Conservation (phyloP, 163 green algal species). For the Scenedesmus sp. region DNA sequence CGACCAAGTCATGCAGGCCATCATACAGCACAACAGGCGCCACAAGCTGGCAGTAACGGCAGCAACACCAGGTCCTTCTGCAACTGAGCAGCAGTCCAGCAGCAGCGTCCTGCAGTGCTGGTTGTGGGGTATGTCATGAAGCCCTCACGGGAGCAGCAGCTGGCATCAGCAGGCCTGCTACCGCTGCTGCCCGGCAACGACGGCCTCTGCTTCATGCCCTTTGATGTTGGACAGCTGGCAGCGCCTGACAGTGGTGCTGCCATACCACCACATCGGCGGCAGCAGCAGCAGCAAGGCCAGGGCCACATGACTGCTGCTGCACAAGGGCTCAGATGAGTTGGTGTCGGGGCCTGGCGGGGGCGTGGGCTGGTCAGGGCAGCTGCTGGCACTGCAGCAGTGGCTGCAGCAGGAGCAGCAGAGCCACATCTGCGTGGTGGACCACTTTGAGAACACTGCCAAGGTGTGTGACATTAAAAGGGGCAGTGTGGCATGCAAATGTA, state of each 20-base stretch:
- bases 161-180: slow-evolving; percentile 65
- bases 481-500: neutral
- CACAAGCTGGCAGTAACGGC: neutral
- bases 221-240: slow-evolving; percentile 56
- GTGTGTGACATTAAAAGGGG: neutral
- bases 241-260: slow-evolving; percentile 52
- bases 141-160: slow-evolving; percentile 60
- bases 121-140: slow-evolving; percentile 75
- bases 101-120: slow-evolving; percentile 24
- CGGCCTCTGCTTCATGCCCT: slow-evolving; percentile 64
- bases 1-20: slow-evolving; percentile 25
- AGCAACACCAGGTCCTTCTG: neutral
- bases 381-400: slow-evolving; percentile 49
- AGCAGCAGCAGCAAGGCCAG: slow-evolving; percentile 6
- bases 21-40: slow-evolving; percentile 39
- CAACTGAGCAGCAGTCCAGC: neutral
- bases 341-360: slow-evolving; percentile 44
- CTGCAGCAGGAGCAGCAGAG: slow-evolving; percentile 25
- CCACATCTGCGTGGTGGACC: slow-evolving; percentile 53
- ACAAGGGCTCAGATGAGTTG: slow-evolving; percentile 79
- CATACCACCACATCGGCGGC: neutral
- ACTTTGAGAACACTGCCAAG: slow-evolving; percentile 53
- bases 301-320: slow-evolving; percentile 63
- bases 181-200: slow-evolving; percentile 59
- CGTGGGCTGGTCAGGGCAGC: slow-evolving; percentile 37